Base-by-base conservation (phyloP, 768 basidiomycete genomes). In the Rhodotorula sphaerocarpa region DNA sequence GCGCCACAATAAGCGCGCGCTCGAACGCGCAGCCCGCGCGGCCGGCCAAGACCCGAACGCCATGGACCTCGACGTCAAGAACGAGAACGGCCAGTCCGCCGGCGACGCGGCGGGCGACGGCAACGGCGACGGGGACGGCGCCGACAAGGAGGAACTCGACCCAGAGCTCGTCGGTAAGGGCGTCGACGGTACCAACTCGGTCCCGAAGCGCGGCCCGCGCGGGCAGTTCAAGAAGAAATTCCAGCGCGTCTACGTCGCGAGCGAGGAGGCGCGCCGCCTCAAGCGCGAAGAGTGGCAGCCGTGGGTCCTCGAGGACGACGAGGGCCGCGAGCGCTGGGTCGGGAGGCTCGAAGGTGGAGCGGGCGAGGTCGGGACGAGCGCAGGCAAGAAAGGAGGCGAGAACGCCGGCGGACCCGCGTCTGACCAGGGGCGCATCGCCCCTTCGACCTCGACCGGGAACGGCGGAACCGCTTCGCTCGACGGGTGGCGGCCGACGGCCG, bases 271-370 rank as follows among this genome's bases (percentile, higher is more conserved):
- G 54, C 78, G 88, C 69, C 85, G 88, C 76, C 78, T 91, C 70
- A 79, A 86, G 74, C 82, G 81, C 72, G 90, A 92, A 76, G 90
- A 92, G 76, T 79, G 87, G 66, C 87, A 87, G 75, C 90, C 90
- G 4, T 92, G 90, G 90, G 86, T 92, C 43, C 82, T 91, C 78
- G 90, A 92, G 77, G 59, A 60, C 50, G 88, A 90, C 73, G 79
- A 79, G 25, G 80, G 82, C 54, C 77, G 79, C 59, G 87, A 91
- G 76, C 74, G 82, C 20, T 92, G 90, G 90, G 79, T 83, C 43
- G 90, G 86, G 11, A 82, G 85, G 74, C 79, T 91, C 78, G 88
- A 90, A 75, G 87, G 90, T 63, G 80, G 82, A 23, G 77, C 63
- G 10, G 67, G 67, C 39, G 60, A 69, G 41, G 42, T 57, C 18